phyloP scores from a whole-genome alignment of 306 rosid genomes.

The Sechiopsis laciniata region DNA sequence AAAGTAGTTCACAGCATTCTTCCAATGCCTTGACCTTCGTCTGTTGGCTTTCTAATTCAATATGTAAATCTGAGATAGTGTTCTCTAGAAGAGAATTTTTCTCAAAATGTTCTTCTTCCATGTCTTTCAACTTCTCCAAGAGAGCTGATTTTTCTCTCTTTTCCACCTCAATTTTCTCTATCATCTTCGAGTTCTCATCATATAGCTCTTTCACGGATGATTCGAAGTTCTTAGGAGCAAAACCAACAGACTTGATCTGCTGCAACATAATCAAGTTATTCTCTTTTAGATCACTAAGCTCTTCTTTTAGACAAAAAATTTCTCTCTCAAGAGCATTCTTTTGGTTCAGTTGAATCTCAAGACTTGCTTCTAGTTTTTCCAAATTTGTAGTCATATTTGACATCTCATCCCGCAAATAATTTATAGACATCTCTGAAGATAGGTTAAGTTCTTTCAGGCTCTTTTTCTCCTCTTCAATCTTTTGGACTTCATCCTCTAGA shows the following conservation, averaged over 20 bases:
- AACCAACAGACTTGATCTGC: slow-evolving; percentile 67
- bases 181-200: slow-evolving; percentile 60
- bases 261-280: slow-evolving; percentile 50
- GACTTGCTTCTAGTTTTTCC: slow-evolving; percentile 68
- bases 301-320: slow-evolving; percentile 81
- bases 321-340: slow-evolving; percentile 94
- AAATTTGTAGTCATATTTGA: slow-evolving; percentile 15
- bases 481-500: slow-evolving; percentile 57
- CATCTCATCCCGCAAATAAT: slow-evolving; percentile 25
- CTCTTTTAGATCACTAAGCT: slow-evolving; percentile 52
- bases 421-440: slow-evolving; percentile 63
- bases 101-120: slow-evolving; percentile 69
- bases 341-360: slow-evolving; percentile 67
- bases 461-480: slow-evolving; percentile 58
- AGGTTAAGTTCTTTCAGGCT: slow-evolving; percentile 54
- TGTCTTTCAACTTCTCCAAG: slow-evolving; percentile 55
- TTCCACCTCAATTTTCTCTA: slow-evolving; percentile 49
- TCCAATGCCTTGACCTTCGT: slow-evolving; percentile 41
- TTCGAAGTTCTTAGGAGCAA: slow-evolving; percentile 51
- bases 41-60: slow-evolving; percentile 60
- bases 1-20: slow-evolving; percentile 49
- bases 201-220: slow-evolving; percentile 65
- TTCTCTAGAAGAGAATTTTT: slow-evolving; percentile 74
- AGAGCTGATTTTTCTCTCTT: slow-evolving; percentile 54
- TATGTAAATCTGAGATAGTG: slow-evolving; percentile 70